Conservation (phyloP, 2,329 filamentous ascomycete genomes). For the Coleophoma eucalyptorum region DNA sequence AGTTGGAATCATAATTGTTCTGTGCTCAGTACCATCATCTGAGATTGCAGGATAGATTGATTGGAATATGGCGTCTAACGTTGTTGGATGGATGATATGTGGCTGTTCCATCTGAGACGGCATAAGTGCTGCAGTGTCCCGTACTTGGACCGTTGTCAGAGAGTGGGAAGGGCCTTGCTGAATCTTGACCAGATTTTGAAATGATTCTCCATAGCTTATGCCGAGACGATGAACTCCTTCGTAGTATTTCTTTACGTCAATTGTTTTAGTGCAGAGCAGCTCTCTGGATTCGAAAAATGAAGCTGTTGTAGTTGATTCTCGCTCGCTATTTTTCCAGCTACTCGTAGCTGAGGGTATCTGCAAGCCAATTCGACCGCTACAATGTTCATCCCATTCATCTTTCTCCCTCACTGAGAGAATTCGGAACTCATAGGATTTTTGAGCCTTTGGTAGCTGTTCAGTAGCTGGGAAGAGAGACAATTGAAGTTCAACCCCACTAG, state of each 20-base stretch:
- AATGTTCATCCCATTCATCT: slow-evolving; percentile 28
- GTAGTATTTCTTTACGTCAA: background rate
- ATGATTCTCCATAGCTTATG: background rate
- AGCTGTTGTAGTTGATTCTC: background rate
- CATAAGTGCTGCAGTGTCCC: background rate
- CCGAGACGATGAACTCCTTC: background rate
- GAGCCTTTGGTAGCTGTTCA: background rate
- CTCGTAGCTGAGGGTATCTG: slow-evolving; percentile 7
- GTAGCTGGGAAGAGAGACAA: background rate
- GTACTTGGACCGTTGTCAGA: background rate
- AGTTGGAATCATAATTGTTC: background rate
- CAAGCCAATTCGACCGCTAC: slow-evolving; percentile 24
- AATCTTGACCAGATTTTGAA: background rate
- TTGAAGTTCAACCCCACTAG: slow-evolving; percentile 32
- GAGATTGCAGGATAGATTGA: background rate
- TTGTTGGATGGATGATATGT: background rate
- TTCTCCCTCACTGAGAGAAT: background rate
- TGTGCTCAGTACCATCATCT: background rate
- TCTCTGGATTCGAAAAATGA: background rate
- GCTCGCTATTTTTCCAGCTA: background rate
- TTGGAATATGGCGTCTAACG: background rate
- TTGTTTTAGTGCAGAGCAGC: background rate
- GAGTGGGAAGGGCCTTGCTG: background rate
- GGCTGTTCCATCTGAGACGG: background rate
- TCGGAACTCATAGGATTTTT: background rate